These are phyloP conservation scores for Ophiosphaerella narmari DNA, from an alignment of 2,329 filamentous ascomycete genomes.

Conservation along the genomic window DNA sequence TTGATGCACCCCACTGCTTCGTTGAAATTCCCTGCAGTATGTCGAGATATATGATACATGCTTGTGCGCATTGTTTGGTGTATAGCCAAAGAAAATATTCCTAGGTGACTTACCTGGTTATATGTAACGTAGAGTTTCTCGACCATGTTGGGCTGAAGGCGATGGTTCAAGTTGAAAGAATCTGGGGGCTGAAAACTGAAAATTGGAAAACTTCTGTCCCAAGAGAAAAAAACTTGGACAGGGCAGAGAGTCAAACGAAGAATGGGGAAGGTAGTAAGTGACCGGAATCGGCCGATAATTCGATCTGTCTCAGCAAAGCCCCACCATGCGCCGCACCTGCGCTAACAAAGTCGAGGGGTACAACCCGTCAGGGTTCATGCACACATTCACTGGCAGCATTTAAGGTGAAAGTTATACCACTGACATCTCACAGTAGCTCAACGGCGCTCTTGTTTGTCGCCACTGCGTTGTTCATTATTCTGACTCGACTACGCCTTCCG, in stretches of 20 bases:
- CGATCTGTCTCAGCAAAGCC: too few relatives aligned
- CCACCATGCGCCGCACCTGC: too few relatives aligned
- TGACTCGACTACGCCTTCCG: not conserved
- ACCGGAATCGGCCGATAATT: too few relatives aligned
- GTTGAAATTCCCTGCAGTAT: constrained; percentile 6
- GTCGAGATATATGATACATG: constrained; percentile 8
- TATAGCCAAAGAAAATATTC: not conserved
- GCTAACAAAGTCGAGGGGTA: too few relatives aligned
- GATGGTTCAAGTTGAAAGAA: not conserved
- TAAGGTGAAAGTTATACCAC: too few relatives aligned
- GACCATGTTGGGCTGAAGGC: constrained; percentile 38
- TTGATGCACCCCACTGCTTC: constrained; percentile 1
- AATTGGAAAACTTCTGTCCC: not conserved
- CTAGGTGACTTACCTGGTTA: constrained; percentile 45
- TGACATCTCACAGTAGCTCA: too few relatives aligned
- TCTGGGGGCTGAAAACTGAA: not conserved
- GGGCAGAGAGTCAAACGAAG: too few relatives aligned
- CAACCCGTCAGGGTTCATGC: too few relatives aligned
- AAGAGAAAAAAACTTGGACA: too few relatives aligned
- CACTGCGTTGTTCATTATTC: not conserved
- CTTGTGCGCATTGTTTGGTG: not conserved
- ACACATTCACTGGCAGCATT: too few relatives aligned
- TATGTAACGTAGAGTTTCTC: constrained; percentile 51
- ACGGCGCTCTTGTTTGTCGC: too few relatives aligned
- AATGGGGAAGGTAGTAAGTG: too few relatives aligned